A percentile compares a stretch with the other conserved stretches of the same genome.
Conservation (phyloP, 2,329 filamentous ascomycete genomes). For the Dryadomyces sulphureus region DNA sequence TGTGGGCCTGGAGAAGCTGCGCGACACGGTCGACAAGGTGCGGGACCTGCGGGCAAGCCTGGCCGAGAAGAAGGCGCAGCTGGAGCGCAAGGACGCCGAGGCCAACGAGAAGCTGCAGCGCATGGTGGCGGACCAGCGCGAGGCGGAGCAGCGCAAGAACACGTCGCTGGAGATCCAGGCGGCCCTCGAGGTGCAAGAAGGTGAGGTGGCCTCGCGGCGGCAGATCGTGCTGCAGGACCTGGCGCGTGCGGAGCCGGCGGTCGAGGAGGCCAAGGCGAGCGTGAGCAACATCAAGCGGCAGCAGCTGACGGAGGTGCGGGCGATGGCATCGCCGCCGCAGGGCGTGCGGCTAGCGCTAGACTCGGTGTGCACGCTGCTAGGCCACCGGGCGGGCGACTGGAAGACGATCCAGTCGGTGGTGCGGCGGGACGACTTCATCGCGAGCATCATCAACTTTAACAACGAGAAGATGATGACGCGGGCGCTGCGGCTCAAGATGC, state of each 20-base stretch:
- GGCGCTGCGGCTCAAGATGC: slow-evolving; percentile 70
- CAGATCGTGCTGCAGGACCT: slow-evolving; percentile 79
- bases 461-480: slow-evolving; percentile 93
- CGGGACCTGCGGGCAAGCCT: slow-evolving; percentile 80
- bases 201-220: slow-evolving; percentile 67
- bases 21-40: slow-evolving; percentile 95
- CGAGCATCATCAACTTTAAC: slow-evolving; percentile 93
- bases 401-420: slow-evolving; percentile 81
- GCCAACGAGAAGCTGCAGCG: slow-evolving; percentile 94
- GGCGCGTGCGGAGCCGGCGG: slow-evolving; percentile 82
- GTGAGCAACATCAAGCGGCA: slow-evolving; percentile 98
- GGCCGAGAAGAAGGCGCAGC: slow-evolving; percentile 83
- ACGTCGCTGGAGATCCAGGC: slow-evolving; percentile 80
- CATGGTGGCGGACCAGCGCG: slow-evolving; percentile 91
- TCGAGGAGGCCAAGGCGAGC: slow-evolving; percentile 83
- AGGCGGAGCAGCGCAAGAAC: slow-evolving; percentile 82
- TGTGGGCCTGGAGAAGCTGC: slow-evolving; percentile 90
- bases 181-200: slow-evolving; percentile 77
- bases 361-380: slow-evolving; percentile 88
- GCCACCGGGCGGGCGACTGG: slow-evolving; percentile 86
- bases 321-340: slow-evolving; percentile 83
- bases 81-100: slow-evolving; percentile 87
- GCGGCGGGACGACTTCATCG: slow-evolving; percentile 89
- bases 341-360: slow-evolving; percentile 88
- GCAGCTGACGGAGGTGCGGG: slow-evolving; percentile 92